Evolutionary conservation across 345 rosid species (phyloP), one percentile per base, ranked within the genome.

Genomic region (Populus alba): DNA sequence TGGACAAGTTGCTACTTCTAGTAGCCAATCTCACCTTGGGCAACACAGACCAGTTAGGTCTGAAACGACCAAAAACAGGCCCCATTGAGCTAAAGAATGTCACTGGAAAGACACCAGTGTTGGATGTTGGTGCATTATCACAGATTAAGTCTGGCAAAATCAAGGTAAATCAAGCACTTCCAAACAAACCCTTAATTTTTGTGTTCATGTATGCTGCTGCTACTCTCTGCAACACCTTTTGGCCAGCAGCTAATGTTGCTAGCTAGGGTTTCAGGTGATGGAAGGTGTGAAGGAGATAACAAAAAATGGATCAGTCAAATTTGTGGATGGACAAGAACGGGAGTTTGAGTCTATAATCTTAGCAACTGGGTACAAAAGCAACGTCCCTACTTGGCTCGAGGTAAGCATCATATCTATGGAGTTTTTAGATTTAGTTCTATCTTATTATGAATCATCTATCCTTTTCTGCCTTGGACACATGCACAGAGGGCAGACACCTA

Each of bases 361-460:
- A 45, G 99, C 99, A 59, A 95, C 99, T 38, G 99, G 99, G 23
- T 95, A 92, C 83, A 90, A 85, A 82, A 95, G 99, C 87, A 95
- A 87, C 16, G 99, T 95, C 43, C 94, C 97, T 73, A 77, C 83
- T 86, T 95, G 99, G 99, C 95, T 95, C 79, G 86, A 87, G 97
- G 99, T 95, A 83, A 78, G 27, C 80, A 55, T 49, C 35, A 49
- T 17, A 25, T 39, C 13, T 17, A 9, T 18, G 61, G 45, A 8
- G 3, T 62, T 76, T 33, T 78, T 83, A 78, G 86, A 80, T 72
- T 86, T 82, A 80, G 68, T 76, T 87, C 53, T 83, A 84, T 84
- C 83, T 68, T 86, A 45, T 86, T 76, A 33, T 81, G 85, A 71
- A 82, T 83, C 88, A 85, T 70, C 75, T 7, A 61, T 88, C 89